phyloP scores from a whole-genome alignment of 2,329 filamentous ascomycete genomes.

The Achaetomium macrosporum region DNA sequence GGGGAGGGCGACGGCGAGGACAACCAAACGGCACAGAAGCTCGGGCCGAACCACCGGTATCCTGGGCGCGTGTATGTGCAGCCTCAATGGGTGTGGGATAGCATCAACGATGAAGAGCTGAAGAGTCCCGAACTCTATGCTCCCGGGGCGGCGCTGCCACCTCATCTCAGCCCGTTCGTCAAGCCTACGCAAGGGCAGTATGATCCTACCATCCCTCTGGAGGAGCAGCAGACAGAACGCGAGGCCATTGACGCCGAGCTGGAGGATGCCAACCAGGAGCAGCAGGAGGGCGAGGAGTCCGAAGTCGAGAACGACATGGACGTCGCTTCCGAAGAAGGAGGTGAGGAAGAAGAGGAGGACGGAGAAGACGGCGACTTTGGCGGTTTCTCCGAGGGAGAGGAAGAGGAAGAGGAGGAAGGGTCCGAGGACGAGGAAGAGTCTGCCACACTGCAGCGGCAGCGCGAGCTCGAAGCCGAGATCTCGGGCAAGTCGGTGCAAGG shows the following conservation, averaged over 20 bases:
- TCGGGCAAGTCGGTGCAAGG: slow-evolving; percentile 58
- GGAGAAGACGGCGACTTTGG: slow-evolving; percentile 37
- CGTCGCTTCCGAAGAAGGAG: slow-evolving; percentile 41
- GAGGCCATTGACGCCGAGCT: slow-evolving; percentile 71
- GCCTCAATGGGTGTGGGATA: slow-evolving; percentile 99
- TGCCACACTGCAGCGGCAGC: slow-evolving; percentile 67
- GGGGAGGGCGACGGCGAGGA: slow-evolving; percentile 48
- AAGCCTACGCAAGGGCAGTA: slow-evolving; percentile 82
- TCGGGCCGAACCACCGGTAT: slow-evolving; percentile 62
- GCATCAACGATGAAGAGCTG: slow-evolving; percentile 84
- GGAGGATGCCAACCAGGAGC: slow-evolving; percentile 42
- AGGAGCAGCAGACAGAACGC: slow-evolving; percentile 80
- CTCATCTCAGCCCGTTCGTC: slow-evolving; percentile 94
- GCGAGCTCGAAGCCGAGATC: slow-evolving; percentile 88
- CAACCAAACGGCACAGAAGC: slow-evolving; percentile 56
- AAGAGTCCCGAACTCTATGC: slow-evolving; percentile 83
- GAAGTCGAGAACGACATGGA: slow-evolving; percentile 35
- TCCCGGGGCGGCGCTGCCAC: slow-evolving; percentile 82
- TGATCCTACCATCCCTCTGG: slow-evolving; percentile 79
- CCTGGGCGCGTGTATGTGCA: slow-evolving; percentile 92
- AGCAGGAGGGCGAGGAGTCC: slow-evolving; percentile 39
- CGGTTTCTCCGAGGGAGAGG: slow-evolving; percentile 36
- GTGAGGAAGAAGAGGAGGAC: slow-evolving; percentile 34
- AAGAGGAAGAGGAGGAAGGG: slow-evolving; percentile 42
- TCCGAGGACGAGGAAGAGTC: slow-evolving; percentile 39